A percentile compares a stretch with the other conserved stretches of the same genome.
Evolutionary conservation across 352 stramenopile species (phyloP).

Genomic region (Phytophthora kernoviae): DNA sequence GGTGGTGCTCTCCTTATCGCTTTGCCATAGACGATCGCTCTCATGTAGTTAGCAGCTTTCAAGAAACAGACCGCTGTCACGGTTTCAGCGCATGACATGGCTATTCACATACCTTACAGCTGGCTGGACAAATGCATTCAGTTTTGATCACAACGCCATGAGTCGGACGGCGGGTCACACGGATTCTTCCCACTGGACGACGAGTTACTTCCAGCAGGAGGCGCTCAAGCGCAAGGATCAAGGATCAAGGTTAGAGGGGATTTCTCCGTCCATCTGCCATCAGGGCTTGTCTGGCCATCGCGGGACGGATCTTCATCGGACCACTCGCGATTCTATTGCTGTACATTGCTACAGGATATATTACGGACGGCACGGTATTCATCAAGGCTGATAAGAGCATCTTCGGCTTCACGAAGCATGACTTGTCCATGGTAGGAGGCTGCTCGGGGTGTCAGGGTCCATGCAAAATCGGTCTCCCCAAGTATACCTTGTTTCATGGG

Average conservation of each 20-base stretch:
- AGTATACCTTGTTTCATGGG: background rate
- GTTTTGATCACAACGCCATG: too few species aligned
- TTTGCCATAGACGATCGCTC: too few species aligned
- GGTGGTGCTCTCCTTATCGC: too few species aligned
- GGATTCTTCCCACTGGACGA: background rate
- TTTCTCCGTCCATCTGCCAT: conserved; percentile 5
- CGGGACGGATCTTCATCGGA: background rate
- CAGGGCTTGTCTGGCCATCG: background rate
- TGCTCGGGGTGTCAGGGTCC: background rate
- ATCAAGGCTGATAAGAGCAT: conserved; percentile 3
- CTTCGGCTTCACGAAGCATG: conserved; percentile 1
- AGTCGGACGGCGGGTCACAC: too few species aligned
- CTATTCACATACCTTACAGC: too few species aligned
- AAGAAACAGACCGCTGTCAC: too few species aligned
- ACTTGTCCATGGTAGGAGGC: conserved; percentile 4
- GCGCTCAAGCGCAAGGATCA: background rate
- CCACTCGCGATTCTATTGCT: conserved; percentile 1
- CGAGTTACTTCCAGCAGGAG: background rate
- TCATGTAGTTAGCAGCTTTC: too few species aligned
- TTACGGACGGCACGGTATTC: conserved; percentile 1
- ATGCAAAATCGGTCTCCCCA: conserved; percentile 1
- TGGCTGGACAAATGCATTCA: too few species aligned
- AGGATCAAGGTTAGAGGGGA: background rate
- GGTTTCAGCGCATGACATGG: too few species aligned
- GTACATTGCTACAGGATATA: background rate